These are phyloP conservation scores for Clitoria ternatea DNA, from an alignment of 306 rosid genomes.

Conservation along the genomic window DNA sequence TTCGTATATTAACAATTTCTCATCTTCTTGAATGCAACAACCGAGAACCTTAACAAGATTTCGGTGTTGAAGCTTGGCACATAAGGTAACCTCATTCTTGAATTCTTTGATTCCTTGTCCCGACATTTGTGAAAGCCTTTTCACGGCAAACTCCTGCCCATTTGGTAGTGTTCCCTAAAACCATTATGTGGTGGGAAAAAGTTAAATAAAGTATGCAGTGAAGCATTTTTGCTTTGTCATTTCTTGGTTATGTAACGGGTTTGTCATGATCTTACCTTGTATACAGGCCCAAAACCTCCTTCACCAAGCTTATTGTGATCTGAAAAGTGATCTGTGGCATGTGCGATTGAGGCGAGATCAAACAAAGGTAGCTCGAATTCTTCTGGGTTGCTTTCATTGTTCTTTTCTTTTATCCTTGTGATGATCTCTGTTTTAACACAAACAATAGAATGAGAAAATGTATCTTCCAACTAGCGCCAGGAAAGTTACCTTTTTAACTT, in stretches of 20 bases:
- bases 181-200: background rate
- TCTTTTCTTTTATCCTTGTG: background rate
- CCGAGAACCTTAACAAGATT: constrained; percentile 10
- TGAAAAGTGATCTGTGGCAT: constrained; percentile 26
- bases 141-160: constrained; percentile 19
- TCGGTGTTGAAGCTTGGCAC: background rate
- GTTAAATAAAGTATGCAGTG: background rate
- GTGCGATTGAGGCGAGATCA: background rate
- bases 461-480: background rate
- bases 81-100: background rate
- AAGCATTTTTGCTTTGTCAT: background rate
- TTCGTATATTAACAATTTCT: background rate
- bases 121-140: constrained; percentile 21
- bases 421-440: background rate
- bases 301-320: constrained; percentile 20
- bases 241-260: background rate
- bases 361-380: constrained; percentile 22
- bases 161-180: background rate
- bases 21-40: background rate
- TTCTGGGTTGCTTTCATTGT: background rate
- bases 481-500: background rate
- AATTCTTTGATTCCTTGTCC: constrained; percentile 12
- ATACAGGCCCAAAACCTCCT: constrained; percentile 26
- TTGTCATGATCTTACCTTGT: background rate
- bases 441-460: background rate